phyloP scores from a whole-genome alignment of 1,284 basidiomycete species.

The Termitomyces sp. region DNA sequence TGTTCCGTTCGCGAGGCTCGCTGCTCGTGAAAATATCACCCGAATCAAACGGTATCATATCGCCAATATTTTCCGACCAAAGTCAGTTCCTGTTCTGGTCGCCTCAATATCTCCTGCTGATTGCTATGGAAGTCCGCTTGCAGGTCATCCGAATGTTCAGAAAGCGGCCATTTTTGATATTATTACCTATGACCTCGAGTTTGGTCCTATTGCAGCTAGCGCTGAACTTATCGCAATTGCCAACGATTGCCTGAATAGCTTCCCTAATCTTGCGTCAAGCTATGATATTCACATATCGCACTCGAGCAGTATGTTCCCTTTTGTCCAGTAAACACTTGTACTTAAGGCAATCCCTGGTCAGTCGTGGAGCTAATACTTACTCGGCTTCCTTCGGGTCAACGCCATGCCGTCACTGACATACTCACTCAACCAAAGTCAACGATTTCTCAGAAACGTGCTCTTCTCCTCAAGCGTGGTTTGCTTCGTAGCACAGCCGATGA shows the following conservation, averaged over 20 bases:
- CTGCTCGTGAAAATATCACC: slow-evolving; percentile 66
- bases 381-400: slow-evolving; percentile 51
- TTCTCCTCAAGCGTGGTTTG: slow-evolving; percentile 62
- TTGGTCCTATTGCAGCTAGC: slow-evolving; percentile 56
- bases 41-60: slow-evolving; percentile 92
- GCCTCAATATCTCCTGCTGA: neutral
- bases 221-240: slow-evolving; percentile 68
- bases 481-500: slow-evolving; percentile 61
- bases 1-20: slow-evolving; percentile 81
- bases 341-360: slow-evolving; percentile 21
- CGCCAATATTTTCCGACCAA: slow-evolving; percentile 63
- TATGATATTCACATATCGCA: slow-evolving; percentile 76
- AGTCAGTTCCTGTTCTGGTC: slow-evolving; percentile 34
- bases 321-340: neutral
- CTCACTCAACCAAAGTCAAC: slow-evolving; percentile 60
- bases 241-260: slow-evolving; percentile 60
- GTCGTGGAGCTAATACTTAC: slow-evolving; percentile 62
- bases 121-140: slow-evolving; percentile 38
- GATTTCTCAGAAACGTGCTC: slow-evolving; percentile 60
- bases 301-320: slow-evolving; percentile 50
- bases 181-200: slow-evolving; percentile 63
- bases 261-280: slow-evolving; percentile 58
- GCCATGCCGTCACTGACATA: slow-evolving; percentile 52
- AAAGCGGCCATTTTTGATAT: slow-evolving; percentile 79
- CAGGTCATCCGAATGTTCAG: slow-evolving; percentile 65